Evolutionary conservation across 1,284 basidiomycete species (phyloP).

Genomic region (Kalmanozyma brasiliensis): DNA sequence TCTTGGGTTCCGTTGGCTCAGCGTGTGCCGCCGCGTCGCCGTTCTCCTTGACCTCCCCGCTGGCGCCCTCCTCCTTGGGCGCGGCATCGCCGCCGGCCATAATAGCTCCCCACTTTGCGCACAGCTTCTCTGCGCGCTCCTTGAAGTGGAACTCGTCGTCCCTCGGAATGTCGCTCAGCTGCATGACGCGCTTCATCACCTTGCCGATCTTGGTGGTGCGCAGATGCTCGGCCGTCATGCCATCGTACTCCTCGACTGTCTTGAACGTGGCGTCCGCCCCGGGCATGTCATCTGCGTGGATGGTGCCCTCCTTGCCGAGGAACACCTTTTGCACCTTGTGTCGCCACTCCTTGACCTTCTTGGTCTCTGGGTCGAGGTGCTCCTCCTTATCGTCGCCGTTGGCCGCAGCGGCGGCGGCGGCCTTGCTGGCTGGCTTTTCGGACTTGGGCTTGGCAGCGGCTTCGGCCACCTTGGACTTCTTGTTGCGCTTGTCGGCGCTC

Average conservation of each 20-base stretch:
- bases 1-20: constrained; percentile 20
- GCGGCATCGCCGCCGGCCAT: constrained; percentile 20
- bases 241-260: constrained; percentile 82
- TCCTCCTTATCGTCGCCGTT: constrained; percentile 70
- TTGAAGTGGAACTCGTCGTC: constrained; percentile 89
- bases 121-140: constrained; percentile 73
- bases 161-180: constrained; percentile 77
- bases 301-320: constrained; percentile 72
- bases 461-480: constrained; percentile 44
- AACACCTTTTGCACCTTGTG: constrained; percentile 90
- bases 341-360: constrained; percentile 76
- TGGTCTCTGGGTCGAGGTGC: constrained; percentile 74
- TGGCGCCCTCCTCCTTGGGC: constrained; percentile 16
- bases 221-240: constrained; percentile 85
- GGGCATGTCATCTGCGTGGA: constrained; percentile 64
- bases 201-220: constrained; percentile 93
- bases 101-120: constrained; percentile 67
- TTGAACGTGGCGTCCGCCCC: constrained; percentile 81
- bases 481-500: constrained; percentile 46
- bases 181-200: constrained; percentile 93
- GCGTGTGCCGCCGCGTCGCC: constrained; percentile 14
- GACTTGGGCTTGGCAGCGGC: constrained; percentile 36
- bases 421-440: constrained; percentile 38
- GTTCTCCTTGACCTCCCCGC: constrained; percentile 25
- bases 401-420: constrained; percentile 31